phyloP scores from a whole-genome alignment of 805 yeast species.

The Pichia occidentalis region DNA sequence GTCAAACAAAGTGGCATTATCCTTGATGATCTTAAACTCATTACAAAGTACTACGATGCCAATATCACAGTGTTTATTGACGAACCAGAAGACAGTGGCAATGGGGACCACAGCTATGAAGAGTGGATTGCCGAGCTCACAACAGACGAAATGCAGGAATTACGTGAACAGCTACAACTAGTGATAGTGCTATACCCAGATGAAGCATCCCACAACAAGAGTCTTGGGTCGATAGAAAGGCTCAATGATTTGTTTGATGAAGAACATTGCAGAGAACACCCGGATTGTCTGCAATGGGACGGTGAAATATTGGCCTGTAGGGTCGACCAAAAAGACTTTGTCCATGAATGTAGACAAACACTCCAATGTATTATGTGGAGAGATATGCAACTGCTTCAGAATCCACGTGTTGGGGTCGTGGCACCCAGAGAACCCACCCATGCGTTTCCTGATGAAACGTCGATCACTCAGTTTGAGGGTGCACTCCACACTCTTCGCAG shows the following conservation, averaged over 20 bases:
- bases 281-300: conserved; percentile 24
- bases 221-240: conserved; percentile 1
- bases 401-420: background rate
- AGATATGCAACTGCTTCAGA: background rate
- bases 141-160: conserved; percentile 32
- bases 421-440: no score
- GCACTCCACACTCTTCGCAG: no score
- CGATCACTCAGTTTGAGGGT: no score
- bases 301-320: conserved; percentile 36
- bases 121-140: background rate
- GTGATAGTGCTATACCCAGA: background rate
- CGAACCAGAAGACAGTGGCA: conserved; percentile 23
- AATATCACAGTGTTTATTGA: conserved; percentile 26
- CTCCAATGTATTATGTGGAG: conserved; percentile 10
- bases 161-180: conserved; percentile 37
- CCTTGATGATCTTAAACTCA: conserved; percentile 18
- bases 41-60: conserved; percentile 25
- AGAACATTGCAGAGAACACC: conserved; percentile 18
- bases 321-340: background rate
- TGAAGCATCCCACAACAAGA: background rate
- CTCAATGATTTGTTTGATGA: conserved; percentile 18
- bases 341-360: background rate
- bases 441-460: no score
- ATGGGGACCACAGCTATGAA: no score
- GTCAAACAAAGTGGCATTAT: conserved; percentile 23